Base-by-base conservation (phyloP, 2,329 filamentous ascomycete species). In the Ascosphaera aggregata region DNA sequence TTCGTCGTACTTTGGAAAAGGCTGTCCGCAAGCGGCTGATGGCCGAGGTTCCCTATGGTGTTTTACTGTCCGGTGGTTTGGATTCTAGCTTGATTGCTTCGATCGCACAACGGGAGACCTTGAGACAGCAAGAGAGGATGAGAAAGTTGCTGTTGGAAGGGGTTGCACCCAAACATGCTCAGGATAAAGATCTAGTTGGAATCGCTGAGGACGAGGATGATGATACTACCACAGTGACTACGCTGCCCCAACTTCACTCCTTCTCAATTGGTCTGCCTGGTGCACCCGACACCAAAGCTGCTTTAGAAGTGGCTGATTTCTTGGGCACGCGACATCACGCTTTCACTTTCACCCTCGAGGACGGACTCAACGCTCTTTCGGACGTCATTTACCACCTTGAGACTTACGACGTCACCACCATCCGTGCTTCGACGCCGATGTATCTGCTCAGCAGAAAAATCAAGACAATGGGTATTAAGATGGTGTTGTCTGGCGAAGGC, bases 391-490 rank as follows among this genome's bases (percentile, higher is more conserved):
- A 79, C 65, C 89, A 98, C 62, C 73, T 98, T 44, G 89, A 98
- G 66, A 82, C 82, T 11, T 98, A 89, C 63, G 89, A 98, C 57
- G 89, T 98, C 18, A 98, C 89, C 39, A 98, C 89, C 2, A 95
- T 98, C 55, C 84, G 89, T 54, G 89, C 89, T 40, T 95, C 86
- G 9, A 98, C 89, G 9, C 89, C 89, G 47, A 98, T 98, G 89
- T 98, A 94, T 64, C 66, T 98, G 45, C 71, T 98, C 37, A 89
- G 82, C 44, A 76, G 91, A 57, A 98, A 98, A 69, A 98, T 98
- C 68, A 98, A 98, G 69, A 89, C 85, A 27, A 86, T 94, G 76
- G 89, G 89, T 46, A 80, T 98, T 54, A 98, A 98, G 73, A 98
- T 98, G 89, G 89, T 98, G 41, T 70, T 98, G 44, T 91, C 80